Evolutionary conservation across 768 basidiomycete species (phyloP).

Genomic region (Lepiota brunneoincarnata): DNA sequence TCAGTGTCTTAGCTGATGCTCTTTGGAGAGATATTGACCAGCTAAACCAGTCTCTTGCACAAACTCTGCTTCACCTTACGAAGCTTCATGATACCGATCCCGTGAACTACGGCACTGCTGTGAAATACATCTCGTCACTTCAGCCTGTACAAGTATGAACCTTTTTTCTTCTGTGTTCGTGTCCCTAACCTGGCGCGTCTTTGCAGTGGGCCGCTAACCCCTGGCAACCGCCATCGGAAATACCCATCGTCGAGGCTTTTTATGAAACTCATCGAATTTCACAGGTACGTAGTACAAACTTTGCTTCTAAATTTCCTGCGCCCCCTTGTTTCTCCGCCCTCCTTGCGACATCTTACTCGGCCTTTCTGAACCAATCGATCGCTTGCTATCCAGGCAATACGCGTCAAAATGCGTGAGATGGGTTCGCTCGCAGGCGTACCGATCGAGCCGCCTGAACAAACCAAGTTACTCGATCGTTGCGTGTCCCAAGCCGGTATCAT

Average conservation of each 20-base stretch:
- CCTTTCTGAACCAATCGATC: slow-evolving; percentile 1
- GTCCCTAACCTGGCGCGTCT: background rate
- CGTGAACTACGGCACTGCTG: slow-evolving; percentile 48
- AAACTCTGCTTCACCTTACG: slow-evolving; percentile 49
- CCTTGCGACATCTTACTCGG: background rate
- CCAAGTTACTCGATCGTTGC: slow-evolving; percentile 76
- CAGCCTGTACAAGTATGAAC: slow-evolving; percentile 51
- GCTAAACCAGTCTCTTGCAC: slow-evolving; percentile 58
- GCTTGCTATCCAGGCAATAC: slow-evolving; percentile 54
- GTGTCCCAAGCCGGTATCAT: slow-evolving; percentile 79
- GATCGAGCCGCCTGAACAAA: slow-evolving; percentile 91
- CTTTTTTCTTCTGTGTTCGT: slow-evolving; percentile 8
- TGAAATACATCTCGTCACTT: slow-evolving; percentile 61
- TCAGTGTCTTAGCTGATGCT: slow-evolving; percentile 42
- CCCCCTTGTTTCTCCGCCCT: too few species aligned
- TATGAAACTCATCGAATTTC: slow-evolving; percentile 53
- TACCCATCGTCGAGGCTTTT: slow-evolving; percentile 51
- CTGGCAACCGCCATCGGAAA: slow-evolving; percentile 40
- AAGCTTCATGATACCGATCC: slow-evolving; percentile 46
- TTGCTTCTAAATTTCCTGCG: background rate
- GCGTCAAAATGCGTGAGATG: slow-evolving; percentile 82
- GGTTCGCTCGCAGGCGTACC: slow-evolving; percentile 72
- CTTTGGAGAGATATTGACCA: slow-evolving; percentile 66
- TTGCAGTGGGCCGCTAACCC: slow-evolving; percentile 62
- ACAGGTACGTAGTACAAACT: slow-evolving; percentile 42